Evolutionary conservation across 75 land plant species (phyloP).

Genomic region (Cunninghamia lanceolata): DNA sequence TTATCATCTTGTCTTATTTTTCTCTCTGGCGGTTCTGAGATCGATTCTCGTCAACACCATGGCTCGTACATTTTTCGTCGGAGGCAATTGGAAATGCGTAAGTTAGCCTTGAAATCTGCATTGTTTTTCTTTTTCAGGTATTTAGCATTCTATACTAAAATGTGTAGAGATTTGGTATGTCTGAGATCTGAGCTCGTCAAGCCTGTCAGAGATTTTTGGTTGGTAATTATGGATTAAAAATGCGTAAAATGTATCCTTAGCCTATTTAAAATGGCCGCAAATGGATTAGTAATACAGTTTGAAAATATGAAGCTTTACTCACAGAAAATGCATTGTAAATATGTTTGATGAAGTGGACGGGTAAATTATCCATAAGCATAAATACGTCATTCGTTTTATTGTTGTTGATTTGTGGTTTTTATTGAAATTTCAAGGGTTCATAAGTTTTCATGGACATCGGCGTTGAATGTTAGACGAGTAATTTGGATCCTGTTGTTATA

Average conservation of each 20-base stretch:
- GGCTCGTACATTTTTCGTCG: constrained; percentile 44
- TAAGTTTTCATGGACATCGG: not conserved
- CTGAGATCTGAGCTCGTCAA: not conserved
- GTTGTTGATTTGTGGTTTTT: not conserved
- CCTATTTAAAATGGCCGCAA: no score
- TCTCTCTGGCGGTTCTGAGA: not conserved
- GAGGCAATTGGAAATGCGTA: constrained; percentile 60
- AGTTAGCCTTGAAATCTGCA: not conserved
- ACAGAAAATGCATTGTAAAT: no score
- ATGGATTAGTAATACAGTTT: no score
- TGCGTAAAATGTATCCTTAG: no score
- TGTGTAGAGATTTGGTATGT: not conserved
- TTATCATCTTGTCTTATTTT: not conserved
- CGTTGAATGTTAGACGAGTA: not conserved
- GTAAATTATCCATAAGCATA: not conserved
- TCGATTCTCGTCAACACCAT: not conserved
- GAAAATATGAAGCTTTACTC: no score
- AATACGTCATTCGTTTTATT: not conserved
- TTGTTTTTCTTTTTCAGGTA: not conserved
- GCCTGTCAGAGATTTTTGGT: not conserved
- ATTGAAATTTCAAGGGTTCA: not conserved
- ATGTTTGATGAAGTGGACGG: not conserved
- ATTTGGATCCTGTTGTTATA: not conserved
- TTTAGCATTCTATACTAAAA: not conserved
- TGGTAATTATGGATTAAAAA: no score